phyloP scores from a whole-genome alignment of 192 early-diverging fungal species.

The Rhizophagus clarus region DNA sequence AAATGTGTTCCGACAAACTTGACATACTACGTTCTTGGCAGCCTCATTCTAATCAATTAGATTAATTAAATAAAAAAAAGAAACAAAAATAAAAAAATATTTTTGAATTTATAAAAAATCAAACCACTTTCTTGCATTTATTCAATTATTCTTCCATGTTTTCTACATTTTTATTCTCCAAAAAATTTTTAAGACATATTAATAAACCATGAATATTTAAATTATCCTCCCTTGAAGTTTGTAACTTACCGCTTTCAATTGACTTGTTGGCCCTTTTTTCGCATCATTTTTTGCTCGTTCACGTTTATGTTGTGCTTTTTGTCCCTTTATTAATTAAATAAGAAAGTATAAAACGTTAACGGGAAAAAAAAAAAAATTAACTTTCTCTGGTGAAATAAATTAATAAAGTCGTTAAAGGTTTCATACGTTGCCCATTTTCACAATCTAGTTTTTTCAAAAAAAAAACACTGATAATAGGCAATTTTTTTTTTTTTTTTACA shows the following conservation, averaged over 20 bases:
- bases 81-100: constrained; percentile 12
- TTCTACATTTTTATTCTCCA: not conserved
- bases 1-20: constrained; percentile 79
- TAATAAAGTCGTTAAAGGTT: no score
- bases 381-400: no score
- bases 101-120: not conserved
- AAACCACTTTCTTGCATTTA: not conserved
- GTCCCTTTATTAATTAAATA: constrained; percentile 41
- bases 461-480: no score
- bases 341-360: no score
- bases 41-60: constrained; percentile 64
- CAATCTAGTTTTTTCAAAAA: no score
- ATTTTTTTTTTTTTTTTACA: no score
- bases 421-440: no score
- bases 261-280: constrained; percentile 50
- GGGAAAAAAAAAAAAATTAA: no score
- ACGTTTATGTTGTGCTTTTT: constrained; percentile 68
- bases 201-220: not conserved
- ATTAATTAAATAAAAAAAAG: constrained; percentile 6
- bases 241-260: constrained; percentile 62
- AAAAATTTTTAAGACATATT: not conserved
- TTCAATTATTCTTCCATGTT: not conserved
- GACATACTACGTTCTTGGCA: constrained; percentile 80
- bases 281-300: constrained; percentile 65
- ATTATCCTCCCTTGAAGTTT: not conserved